Conservation (phyloP, 129 eudicot species). For the Cynara cardunculus region DNA sequence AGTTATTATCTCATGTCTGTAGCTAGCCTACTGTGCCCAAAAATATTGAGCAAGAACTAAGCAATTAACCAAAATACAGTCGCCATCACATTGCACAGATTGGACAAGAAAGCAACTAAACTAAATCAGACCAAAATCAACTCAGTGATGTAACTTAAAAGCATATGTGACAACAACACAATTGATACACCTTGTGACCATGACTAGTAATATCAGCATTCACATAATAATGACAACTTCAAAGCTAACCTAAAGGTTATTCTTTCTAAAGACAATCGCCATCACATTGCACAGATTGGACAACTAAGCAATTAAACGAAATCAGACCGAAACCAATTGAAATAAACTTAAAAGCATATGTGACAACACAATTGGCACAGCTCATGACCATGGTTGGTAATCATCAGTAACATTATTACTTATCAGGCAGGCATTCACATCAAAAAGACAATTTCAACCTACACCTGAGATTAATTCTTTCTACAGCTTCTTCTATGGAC, state of each 20-base stretch:
- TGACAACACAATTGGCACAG: not conserved
- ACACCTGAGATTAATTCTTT: too few relatives aligned
- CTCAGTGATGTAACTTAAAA: not conserved
- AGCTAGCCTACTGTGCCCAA: too few relatives aligned
- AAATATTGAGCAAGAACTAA: too few relatives aligned
- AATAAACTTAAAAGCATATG: not conserved
- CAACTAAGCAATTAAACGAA: not conserved
- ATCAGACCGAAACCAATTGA: not conserved
- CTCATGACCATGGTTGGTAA: not conserved
- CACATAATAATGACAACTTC: too few relatives aligned
- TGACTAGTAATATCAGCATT: too few relatives aligned
- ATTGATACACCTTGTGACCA: too few relatives aligned
- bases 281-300: not conserved
- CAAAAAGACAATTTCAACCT: not conserved
- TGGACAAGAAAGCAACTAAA: not conserved
- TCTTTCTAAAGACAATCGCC: not conserved
- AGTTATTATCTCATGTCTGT: too few relatives aligned
- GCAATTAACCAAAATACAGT: too few relatives aligned
- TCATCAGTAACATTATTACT: not conserved
- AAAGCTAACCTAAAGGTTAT: too few relatives aligned
- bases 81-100: not conserved
- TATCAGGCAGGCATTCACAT: not conserved
- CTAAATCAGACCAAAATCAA: not conserved
- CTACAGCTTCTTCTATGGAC: not conserved
- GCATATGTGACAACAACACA: not conserved